Evolutionary conservation across 371 early-diverging fungal species (phyloP), one percentile per base, ranked within the genome.

Genomic region (Mortierella sp.): DNA sequence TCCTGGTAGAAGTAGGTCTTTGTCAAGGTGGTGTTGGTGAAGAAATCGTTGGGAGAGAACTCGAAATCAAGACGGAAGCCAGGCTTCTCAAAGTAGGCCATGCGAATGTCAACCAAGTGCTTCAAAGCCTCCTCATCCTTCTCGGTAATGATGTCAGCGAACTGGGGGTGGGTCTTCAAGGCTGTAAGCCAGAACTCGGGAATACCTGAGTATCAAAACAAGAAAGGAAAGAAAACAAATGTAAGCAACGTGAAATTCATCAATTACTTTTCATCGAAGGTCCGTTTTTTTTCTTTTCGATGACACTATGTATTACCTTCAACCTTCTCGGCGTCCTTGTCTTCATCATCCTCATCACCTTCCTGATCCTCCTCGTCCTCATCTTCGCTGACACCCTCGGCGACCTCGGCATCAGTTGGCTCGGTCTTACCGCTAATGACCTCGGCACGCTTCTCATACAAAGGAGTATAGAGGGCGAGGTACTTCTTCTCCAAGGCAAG

Each of bases 121-220:
- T 94, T 92, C 73, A 98, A 86, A 5, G 92, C 96, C 64, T 89
- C 92, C 78, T 95, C 94, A 83, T 99, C 99, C 67, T 90, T 88
- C 62, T 96, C 96, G 26, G 95, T 95, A 85, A 99, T 96, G 63
- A 91, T 84, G 58, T 96, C 95, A 54, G 75, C 83, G 65, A 97
- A 87, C 73, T 90, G 89, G 62, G 93, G 91, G 86, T 95, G 90
- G 86, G 93, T 96, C 87, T 94, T 93, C 83, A 99, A 86, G 40
- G 91, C 88, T 28, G 96, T 96, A 47, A 97, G 88, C 99, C 99
- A 99, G 92, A 99, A 99, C 72, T 93, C 92, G 66, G 94, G 94
- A 59, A 95, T 89, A 72, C 94, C 95, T 67, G 40, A 12, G 1
- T 55, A 39, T 43, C 12, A 62, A 12, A 59, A 12, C 22, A 59